phyloP scores from a whole-genome alignment of 1,139 yeast genomes.

The Yamadazyma songkhlaensis region DNA sequence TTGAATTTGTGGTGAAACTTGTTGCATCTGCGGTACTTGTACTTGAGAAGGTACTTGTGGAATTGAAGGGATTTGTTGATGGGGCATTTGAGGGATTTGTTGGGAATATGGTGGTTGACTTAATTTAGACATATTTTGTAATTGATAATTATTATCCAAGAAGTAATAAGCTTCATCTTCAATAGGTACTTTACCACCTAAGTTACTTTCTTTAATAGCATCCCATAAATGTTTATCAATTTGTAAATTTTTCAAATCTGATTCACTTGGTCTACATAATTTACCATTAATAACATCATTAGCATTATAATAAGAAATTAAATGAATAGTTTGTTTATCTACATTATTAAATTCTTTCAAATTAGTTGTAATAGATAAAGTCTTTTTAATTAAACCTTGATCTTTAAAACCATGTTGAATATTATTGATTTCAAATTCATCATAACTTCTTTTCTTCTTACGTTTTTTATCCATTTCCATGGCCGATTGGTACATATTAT shows the following conservation, averaged over 20 bases:
- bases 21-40: not conserved
- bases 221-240: conserved; percentile 60
- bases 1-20: conserved; percentile 2
- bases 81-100: conserved; percentile 2
- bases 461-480: conserved; percentile 22
- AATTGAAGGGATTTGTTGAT: conserved; percentile 4
- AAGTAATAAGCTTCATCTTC: conserved; percentile 55
- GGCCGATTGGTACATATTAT: conserved; percentile 1
- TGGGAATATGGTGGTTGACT: conserved; percentile 9
- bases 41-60: conserved; percentile 1
- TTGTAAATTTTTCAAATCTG: conserved; percentile 48
- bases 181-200: conserved; percentile 54
- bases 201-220: conserved; percentile 57
- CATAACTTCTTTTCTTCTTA: conserved; percentile 14
- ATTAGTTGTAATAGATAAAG: conserved; percentile 57
- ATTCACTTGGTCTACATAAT: conserved; percentile 58
- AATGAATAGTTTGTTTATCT: conserved; percentile 57
- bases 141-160: conserved; percentile 45
- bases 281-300: conserved; percentile 64
- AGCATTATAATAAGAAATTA: conserved; percentile 75
- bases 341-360: conserved; percentile 34
- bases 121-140: conserved; percentile 38
- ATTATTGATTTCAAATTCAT: conserved; percentile 12
- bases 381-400: conserved; percentile 78
- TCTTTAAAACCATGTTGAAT: conserved; percentile 68